Evolutionary conservation across 257 asterid species (phyloP), one percentile per base, ranked within the genome.

Genomic region (Ophiorrhiza pumila): DNA sequence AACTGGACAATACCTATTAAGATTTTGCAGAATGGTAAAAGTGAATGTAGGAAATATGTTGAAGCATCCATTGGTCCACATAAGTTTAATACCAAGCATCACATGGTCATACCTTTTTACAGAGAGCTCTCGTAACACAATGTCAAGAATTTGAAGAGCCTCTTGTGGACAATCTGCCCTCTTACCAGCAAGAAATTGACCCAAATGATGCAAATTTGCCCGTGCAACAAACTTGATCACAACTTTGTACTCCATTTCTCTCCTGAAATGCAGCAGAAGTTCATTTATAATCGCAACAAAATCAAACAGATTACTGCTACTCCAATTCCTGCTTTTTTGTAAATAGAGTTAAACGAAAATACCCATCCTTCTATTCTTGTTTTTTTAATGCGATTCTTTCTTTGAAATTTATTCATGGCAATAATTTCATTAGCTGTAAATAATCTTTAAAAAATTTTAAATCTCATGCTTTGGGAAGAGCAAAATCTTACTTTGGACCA

Each of bases 141-240:
- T 90, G 77, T 95, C 98, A 32, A 95, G 92, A 82, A 95, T 92
- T 77, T 95, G 96, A 81, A 95, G 96, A 47, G 97, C 96, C 68
- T 95, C 98, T 74, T 85, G 89, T 7, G 98, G 99, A 65, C 96
- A 91, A 73, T 95, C 99, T 1, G 95, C 92, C 1, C 96, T 87
- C 79, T 89, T 92, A 17, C 99, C 98, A n/a, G 97, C 93, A 74
- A 95, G 98, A 83, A 95, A 95, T 82, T 95, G 89, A 55, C 91
- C 91, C 65, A 95, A 78, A 71, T 95, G 98, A 77, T 95, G 94
- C 77, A 95, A 81, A 76, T 88, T 92, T 18, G 99, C 92, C 66
- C 87, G 85, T 0, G 98, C 96, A 2, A 87, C 99, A 72, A 89
- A 95, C 86, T 88, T 92, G 73, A 95, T 83, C 15, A 80, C 91